Base-by-base conservation (phyloP, 176 grass and related monocot genomes). In the Ensete glaucum region DNA sequence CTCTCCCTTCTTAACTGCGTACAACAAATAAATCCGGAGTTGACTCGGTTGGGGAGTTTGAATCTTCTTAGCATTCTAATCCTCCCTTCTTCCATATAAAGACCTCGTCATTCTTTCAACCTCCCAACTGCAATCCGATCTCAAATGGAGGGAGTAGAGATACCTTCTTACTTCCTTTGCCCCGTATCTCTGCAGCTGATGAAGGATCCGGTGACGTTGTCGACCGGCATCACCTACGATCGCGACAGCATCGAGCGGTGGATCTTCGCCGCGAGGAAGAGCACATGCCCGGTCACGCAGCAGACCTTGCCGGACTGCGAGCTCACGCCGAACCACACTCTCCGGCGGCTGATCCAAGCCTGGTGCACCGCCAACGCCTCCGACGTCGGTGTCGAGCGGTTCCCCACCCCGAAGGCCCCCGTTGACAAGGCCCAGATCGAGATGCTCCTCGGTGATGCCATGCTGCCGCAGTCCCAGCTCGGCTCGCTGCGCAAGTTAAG, bases 151-250 rank as follows among this genome's bases (percentile, higher is more conserved):
- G 53, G 16, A 74, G 80, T 92, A 60, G 92, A 96, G 50, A 85
- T 96, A 51, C 92, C 89, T 2, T 65, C 64, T 2, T 96, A 89
- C 78, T 96, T 88, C 83, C 64, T 92, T 11, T 96, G 92, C 63
- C 92, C 92, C 26, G 88, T 96, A 62, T 92, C 92, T 49, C 81
- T 92, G 26, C 79, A 92, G 80, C 83, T 84, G 22, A 96, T 96
- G 92, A 64, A 82, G 50, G 89, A 96, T 67, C 92, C 92, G 2
- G 92, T 96, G 8, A 96, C 87, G 69, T 87, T 96, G 14, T 81
- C 85, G 50, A 88, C 92, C 52, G 89, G 92, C 82, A 96, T 96
- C 74, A 92, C 92, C 79, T 96, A 96, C 69, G 89, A 96, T 72
- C 82, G 92, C 3, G 77, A 88, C n/a, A 89, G 85, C 65, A 96